Evolutionary conservation across 169 alveolate genomes (phyloP).

Genomic region (Plasmodium knowlesi): DNA sequence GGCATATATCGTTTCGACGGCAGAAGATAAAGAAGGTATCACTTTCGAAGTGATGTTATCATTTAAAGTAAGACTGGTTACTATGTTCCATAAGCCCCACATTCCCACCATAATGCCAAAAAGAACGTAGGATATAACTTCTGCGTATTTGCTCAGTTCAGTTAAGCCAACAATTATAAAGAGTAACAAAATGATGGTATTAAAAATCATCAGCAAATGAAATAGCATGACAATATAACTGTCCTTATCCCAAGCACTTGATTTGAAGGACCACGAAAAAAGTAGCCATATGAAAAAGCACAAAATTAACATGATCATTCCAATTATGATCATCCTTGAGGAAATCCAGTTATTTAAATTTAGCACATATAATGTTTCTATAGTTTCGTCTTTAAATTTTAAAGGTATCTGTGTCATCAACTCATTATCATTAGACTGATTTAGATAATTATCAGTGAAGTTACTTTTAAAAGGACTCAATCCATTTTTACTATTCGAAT

Average conservation of each 20-base stretch:
- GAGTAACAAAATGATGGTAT: constrained; percentile 16
- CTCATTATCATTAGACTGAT: constrained; percentile 38
- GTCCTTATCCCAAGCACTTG: constrained; percentile 48
- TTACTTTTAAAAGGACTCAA: constrained; percentile 28
- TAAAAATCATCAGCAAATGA: constrained; percentile 74
- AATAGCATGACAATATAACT: constrained; percentile 45
- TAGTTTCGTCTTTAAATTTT: constrained; percentile 74
- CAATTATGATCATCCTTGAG: constrained; percentile 52
- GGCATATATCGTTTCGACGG: constrained; percentile 76
- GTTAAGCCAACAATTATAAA: constrained; percentile 49
- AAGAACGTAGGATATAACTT: constrained; percentile 62
- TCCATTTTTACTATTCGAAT: constrained; percentile 19
- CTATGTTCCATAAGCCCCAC: constrained; percentile 80
- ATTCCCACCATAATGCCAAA: constrained; percentile 56
- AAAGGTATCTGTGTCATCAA: constrained; percentile 75
- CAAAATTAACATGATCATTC: constrained; percentile 69
- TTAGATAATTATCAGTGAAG: constrained; percentile 20
- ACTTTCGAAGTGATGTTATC: neutral
- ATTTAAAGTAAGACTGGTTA: constrained; percentile 15
- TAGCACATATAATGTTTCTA: constrained; percentile 81
- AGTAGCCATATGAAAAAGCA: constrained; percentile 75
- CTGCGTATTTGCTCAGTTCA: constrained; percentile 66
- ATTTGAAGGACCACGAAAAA: constrained; percentile 59
- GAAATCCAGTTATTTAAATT: constrained; percentile 77
- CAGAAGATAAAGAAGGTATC: constrained; percentile 12